Conservation (phyloP, 129 eudicot species). For the Arctium minus region DNA sequence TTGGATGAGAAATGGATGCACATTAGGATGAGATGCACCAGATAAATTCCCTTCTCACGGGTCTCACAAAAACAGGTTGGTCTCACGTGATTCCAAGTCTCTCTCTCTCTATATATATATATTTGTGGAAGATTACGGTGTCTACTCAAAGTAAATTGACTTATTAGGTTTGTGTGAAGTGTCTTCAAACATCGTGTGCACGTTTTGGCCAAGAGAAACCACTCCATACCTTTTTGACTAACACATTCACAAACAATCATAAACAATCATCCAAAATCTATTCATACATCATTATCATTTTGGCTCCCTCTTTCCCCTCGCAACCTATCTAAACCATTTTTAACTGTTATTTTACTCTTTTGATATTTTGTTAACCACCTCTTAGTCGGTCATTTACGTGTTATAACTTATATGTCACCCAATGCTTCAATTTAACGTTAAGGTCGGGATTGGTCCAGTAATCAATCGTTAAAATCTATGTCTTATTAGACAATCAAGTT, state of each 20-base stretch:
- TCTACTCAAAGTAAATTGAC: conserved; percentile 17
- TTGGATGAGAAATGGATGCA: too few species aligned
- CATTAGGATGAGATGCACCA: too few species aligned
- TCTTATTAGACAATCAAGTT: neutral
- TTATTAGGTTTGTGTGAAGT: conserved; percentile 9
- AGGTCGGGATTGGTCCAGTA: neutral
- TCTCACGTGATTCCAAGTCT: too few species aligned
- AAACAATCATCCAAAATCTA: neutral
- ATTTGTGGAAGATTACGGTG: conserved; percentile 18
- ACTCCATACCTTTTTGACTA: conserved; percentile 33
- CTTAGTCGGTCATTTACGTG: neutral
- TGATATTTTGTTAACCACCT: neutral
- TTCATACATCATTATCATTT: conserved; percentile 10
- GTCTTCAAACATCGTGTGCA: conserved; percentile 20
- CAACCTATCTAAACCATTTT: conserved; percentile 5
- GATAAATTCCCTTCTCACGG: too few species aligned
- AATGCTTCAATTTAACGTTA: neutral
- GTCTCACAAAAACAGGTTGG: too few species aligned
- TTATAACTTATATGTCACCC: neutral
- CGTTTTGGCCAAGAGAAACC: conserved; percentile 25
- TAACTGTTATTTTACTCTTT: neutral
- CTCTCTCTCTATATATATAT: neutral
- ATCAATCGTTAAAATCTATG: neutral
- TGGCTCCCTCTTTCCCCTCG: conserved; percentile 14
- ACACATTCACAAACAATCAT: conserved; percentile 4